Percentiles rank a stretch among this genome's conserved stretches.
phyloP scores from a whole-genome alignment of 768 basidiomycete genomes.

The Lactarius sanguifluus region DNA sequence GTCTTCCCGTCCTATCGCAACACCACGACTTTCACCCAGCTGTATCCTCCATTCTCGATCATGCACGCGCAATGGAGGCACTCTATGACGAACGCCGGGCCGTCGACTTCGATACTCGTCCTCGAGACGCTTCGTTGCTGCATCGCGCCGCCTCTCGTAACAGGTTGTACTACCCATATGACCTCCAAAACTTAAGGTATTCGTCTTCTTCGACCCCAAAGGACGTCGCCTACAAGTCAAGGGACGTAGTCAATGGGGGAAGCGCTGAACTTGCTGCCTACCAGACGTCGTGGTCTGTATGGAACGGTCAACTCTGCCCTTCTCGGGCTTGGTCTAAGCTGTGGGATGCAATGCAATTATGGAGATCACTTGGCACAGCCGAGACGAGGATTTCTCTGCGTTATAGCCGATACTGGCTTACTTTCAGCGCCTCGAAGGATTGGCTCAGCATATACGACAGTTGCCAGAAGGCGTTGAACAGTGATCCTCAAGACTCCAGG shows the following conservation, averaged over 20 bases:
- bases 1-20: constrained; percentile 13
- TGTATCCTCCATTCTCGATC: background rate
- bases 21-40: constrained; percentile 12
- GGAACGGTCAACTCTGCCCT: background rate
- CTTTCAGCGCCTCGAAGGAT: constrained; percentile 8
- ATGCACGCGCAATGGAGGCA: constrained; percentile 6
- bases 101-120: background rate
- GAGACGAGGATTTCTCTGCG: background rate
- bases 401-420: constrained; percentile 20
- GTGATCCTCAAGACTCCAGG: background rate
- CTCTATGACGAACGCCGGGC: background rate
- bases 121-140: background rate
- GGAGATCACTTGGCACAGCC: constrained; percentile 13
- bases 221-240: constrained; percentile 9
- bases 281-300: constrained; percentile 10
- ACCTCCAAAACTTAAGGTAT: background rate
- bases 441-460: constrained; percentile 14
- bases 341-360: constrained; percentile 1
- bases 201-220: constrained; percentile 34
- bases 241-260: background rate
- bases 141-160: constrained; percentile 3
- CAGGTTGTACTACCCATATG: constrained; percentile 8
- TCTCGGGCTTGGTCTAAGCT: background rate
- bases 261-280: background rate
- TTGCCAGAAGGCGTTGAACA: background rate